Evolutionary conservation across 108 stramenopile genomes (phyloP), one percentile per base, ranked within the genome.

Genomic region (Conticribra weissflogii): DNA sequence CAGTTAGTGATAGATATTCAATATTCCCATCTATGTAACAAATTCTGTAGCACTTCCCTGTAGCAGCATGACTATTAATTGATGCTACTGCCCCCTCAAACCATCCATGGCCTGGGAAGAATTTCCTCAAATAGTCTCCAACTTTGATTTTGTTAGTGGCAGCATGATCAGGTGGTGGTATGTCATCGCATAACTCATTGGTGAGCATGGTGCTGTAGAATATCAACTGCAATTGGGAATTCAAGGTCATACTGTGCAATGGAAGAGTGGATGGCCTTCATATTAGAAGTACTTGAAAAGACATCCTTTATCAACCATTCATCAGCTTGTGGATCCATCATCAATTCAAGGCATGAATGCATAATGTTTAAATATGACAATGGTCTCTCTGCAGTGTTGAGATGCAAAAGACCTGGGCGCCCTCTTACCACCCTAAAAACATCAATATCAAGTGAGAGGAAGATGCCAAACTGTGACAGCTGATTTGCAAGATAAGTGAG

Each of bases 211-310:
- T 24, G n/a, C 57, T 59, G 23, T 18, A 59, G n/a, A 36, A 41
- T 41, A 59, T 33, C n/a, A n/a, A 59, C 28, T 5, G 57, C 57
- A 25, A 33, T 15, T 59, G 57, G n/a, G 17, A 59, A 4, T 18
- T 18, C 57, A n/a, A 4, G 3, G 28, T 59, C 57, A 59, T 59
- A 59, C 4, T 22, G 22, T 24, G 3, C 23, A 25, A 59, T 59
- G 28, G 3, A n/a, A 3, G 4, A 4, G 4, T 24, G 16, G 4
- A 51, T 18, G 4, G 17, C 50, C 3, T 51, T 51, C 16, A 51
- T 21, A 3, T 4, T 19, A 4, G 50, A 17, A 4, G 3, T 18
- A 14, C 19, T 16, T 17, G 18, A 9, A 18, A 51, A 4, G 3
- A 51, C 50, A 17, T 51, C 50, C 4, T 51, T 51, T 21, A 5